Percentiles rank a stretch among this genome's conserved stretches.
phyloP scores from a whole-genome alignment of 305 asterid genomes.

The Fraxinus nigra region DNA sequence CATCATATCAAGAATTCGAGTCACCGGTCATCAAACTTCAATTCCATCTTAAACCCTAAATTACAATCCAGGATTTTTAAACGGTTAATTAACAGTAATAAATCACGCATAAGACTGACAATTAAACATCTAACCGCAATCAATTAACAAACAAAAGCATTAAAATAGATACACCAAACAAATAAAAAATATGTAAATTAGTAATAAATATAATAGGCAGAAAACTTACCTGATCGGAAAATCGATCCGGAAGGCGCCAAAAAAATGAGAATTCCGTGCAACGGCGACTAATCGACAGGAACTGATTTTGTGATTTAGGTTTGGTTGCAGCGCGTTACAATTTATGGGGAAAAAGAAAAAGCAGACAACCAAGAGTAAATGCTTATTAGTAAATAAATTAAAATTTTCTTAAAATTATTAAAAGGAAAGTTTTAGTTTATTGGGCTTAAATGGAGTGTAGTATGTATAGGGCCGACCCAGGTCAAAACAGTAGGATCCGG shows the following conservation, averaged over 20 bases:
- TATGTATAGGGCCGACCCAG: not conserved
- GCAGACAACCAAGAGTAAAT: not conserved
- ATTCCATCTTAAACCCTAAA: slow-evolving; percentile 12
- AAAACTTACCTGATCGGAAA: slow-evolving; percentile 23
- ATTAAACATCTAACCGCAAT: not conserved
- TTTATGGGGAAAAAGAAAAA: not conserved
- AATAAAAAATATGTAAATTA: not conserved
- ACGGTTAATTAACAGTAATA: not conserved
- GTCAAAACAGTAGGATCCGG: not conserved
- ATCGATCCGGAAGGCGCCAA: not conserved
- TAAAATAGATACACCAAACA: not conserved
- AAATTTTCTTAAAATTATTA: not conserved
- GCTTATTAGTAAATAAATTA: not conserved
- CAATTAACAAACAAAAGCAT: not conserved
- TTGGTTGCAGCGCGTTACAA: slow-evolving; percentile 17
- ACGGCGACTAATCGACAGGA: not conserved
- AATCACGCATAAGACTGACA: not conserved
- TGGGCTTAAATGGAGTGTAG: not conserved
- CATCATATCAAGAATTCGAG: not conserved
- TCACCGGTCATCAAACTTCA: slow-evolving; percentile 3
- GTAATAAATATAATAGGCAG: not conserved
- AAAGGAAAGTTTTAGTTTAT: not conserved
- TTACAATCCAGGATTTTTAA: not conserved
- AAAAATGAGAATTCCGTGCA: not conserved
- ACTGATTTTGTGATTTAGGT: slow-evolving; percentile 16